A percentile compares a stretch with the other conserved stretches of the same genome.
These are phyloP conservation scores for Microsporum audouinii DNA, from an alignment of 2,329 filamentous ascomycete genomes.

Conservation along the genomic window DNA sequence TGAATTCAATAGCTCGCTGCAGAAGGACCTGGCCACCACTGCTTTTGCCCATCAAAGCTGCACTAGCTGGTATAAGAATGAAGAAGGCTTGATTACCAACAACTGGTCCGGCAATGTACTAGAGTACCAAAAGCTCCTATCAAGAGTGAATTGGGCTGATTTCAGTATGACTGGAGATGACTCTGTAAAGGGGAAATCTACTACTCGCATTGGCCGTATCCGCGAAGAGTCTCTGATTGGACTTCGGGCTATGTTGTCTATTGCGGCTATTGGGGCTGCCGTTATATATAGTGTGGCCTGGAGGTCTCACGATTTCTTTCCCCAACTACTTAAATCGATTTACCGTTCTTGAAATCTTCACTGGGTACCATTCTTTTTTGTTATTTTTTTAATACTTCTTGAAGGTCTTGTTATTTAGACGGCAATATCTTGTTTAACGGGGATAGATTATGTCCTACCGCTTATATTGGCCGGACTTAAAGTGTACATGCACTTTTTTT, in stretches of 20 bases:
- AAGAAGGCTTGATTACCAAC: conserved; percentile 44
- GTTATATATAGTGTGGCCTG: conserved; percentile 5
- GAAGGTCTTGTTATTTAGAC: background rate
- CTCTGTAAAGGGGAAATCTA: conserved; percentile 12
- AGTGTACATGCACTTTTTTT: too few relatives aligned
- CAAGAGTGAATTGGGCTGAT: conserved; percentile 21
- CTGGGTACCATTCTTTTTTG: background rate
- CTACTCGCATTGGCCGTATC: conserved; percentile 19
- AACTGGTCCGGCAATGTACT: conserved; percentile 46
- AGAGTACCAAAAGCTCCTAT: conserved; percentile 42
- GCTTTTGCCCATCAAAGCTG: conserved; percentile 46
- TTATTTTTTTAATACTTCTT: background rate
- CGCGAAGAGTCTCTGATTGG: conserved; percentile 26
- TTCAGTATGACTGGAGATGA: conserved; percentile 17
- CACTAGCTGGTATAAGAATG: conserved; percentile 47
- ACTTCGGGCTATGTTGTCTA: conserved; percentile 15
- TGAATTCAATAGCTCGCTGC: conserved; percentile 39
- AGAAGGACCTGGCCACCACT: conserved; percentile 33
- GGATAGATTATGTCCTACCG: too few relatives aligned
- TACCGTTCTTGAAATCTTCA: background rate
- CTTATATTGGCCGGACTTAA: too few relatives aligned
- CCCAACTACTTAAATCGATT: conserved; percentile 2
- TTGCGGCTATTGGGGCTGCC: conserved; percentile 67
- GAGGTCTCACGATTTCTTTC: conserved; percentile 9
- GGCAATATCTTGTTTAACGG: too few relatives aligned